Percentiles rank a stretch among this genome's conserved stretches.
Evolutionary conservation across 2,329 filamentous ascomycete genomes (phyloP).

Genomic region (Chaetomiaceae sp.): DNA sequence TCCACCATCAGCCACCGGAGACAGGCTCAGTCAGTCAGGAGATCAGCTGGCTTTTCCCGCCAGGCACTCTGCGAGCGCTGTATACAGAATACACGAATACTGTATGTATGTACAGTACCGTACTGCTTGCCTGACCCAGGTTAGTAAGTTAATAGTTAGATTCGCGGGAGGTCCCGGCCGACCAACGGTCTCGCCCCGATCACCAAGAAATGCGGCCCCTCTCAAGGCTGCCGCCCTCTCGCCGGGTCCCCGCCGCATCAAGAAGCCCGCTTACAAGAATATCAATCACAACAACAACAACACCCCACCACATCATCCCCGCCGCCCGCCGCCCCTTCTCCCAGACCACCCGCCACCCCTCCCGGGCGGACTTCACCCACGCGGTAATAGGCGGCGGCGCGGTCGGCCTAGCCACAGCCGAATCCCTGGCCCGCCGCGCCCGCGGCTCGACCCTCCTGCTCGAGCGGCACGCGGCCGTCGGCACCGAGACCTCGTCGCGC

Average conservation of each 20-base stretch:
- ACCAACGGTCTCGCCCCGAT: no score
- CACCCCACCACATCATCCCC: not conserved
- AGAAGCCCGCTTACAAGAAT: no score
- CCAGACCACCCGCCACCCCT: slow-evolving; percentile 4
- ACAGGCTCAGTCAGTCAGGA: not conserved
- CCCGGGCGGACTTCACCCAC: slow-evolving; percentile 19
- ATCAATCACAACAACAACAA: no score
- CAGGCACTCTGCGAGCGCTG: not conserved
- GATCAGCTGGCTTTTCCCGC: not conserved
- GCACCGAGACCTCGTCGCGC: slow-evolving; percentile 82
- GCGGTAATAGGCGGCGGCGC: slow-evolving; percentile 57
- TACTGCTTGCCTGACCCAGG: no score
- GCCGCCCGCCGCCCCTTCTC: slow-evolving; percentile 15
- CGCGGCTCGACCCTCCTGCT: slow-evolving; percentile 67
- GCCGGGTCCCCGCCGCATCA: not conserved
- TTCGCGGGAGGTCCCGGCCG: no score
- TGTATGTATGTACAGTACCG: no score
- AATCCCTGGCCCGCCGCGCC: slow-evolving; percentile 57
- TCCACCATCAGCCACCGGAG: not conserved
- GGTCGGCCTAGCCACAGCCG: slow-evolving; percentile 75
- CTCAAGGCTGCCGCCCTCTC: not conserved
- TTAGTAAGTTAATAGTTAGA: no score
- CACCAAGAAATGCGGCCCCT: not conserved
- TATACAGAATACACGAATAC: not conserved
- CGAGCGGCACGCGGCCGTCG: slow-evolving; percentile 70